These are phyloP conservation scores for Conticribra guillardii DNA, from an alignment of 108 stramenopile genomes.

Conservation along the genomic window DNA sequence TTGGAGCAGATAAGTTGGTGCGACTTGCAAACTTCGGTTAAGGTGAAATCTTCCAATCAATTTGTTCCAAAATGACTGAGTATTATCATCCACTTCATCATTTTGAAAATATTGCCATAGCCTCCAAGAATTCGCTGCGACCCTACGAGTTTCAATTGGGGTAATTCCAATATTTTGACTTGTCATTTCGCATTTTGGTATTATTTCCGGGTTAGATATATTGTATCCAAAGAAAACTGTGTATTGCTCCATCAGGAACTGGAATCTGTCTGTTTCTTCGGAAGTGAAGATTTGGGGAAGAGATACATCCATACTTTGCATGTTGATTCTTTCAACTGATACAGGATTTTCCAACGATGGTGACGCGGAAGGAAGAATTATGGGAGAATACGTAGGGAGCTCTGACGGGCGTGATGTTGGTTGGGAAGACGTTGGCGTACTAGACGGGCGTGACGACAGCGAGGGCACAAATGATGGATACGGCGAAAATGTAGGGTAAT, in stretches of 20 bases:
- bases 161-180: conserved; percentile 1
- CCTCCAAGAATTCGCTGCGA: not conserved
- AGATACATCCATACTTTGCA: conserved; percentile 4
- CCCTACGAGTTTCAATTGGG: not conserved
- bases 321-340: not conserved
- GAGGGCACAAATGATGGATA: not conserved
- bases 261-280: not conserved
- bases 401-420: conserved; percentile 5
- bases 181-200: conserved; percentile 2
- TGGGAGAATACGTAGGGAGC: not conserved
- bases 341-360: not conserved
- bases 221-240: conserved; percentile 18
- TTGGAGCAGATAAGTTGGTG: not conserved
- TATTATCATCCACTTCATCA: not conserved
- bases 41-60: not conserved
- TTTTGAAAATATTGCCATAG: not conserved
- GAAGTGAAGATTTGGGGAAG: not conserved
- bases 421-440: not conserved
- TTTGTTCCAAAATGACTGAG: not conserved
- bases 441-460: not conserved
- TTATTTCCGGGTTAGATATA: conserved; percentile 7
- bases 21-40: conserved; percentile 1
- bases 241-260: conserved; percentile 11
- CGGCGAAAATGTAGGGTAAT: not conserved
- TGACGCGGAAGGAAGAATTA: conserved; percentile 13